A percentile compares a stretch with the other conserved stretches of the same genome.
Conservation (phyloP, 345 rosid species). For the Citrus reticulata region DNA sequence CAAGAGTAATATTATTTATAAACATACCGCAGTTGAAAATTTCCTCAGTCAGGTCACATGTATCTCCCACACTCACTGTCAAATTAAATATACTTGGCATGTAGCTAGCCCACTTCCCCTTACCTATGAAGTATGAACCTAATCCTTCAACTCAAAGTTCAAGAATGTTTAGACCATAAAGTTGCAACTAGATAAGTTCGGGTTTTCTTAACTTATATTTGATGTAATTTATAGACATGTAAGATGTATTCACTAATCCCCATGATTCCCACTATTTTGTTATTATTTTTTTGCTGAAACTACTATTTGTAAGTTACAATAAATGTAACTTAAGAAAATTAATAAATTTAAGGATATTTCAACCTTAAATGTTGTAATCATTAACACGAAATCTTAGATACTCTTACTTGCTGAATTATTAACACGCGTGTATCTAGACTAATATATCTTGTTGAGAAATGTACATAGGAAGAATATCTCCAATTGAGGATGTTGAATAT, state of each 20-base stretch:
- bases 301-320: too few relatives aligned
- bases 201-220: neutral
- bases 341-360: too few relatives aligned
- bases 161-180: neutral
- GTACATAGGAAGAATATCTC: too few relatives aligned
- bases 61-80: neutral
- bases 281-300: too few relatives aligned
- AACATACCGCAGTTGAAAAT: conserved; percentile 1
- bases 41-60: conserved; percentile 3
- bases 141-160: neutral
- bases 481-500: too few relatives aligned
- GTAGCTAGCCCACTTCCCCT: neutral
- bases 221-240: too few relatives aligned
- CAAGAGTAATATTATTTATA: neutral
- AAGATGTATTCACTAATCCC: too few relatives aligned
- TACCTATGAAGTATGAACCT: neutral
- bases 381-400: neutral
- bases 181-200: neutral
- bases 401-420: too few relatives aligned
- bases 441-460: too few relatives aligned
- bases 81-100: neutral
- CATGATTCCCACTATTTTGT: too few relatives aligned
- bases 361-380: neutral
- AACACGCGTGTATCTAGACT: too few relatives aligned
- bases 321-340: too few relatives aligned